phyloP scores from a whole-genome alignment of 164 flowering plant species.

The Tetracentron sinense region DNA sequence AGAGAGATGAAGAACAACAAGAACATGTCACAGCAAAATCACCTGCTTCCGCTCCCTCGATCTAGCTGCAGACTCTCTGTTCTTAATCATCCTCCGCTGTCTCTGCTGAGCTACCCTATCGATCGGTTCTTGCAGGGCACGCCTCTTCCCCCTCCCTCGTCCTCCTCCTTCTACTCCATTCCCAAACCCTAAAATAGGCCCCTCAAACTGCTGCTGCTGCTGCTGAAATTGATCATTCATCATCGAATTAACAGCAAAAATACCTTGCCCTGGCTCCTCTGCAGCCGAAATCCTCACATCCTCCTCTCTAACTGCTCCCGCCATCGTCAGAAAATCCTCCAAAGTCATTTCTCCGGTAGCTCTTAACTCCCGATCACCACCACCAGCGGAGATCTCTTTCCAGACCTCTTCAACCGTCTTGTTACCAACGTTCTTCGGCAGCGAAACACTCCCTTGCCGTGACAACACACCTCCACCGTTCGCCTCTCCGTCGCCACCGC shows the following conservation, averaged over 20 bases:
- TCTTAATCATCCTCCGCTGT: slow-evolving; percentile 79
- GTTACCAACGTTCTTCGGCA: slow-evolving; percentile 4
- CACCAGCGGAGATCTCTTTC: slow-evolving; percentile 44
- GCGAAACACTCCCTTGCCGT: neutral
- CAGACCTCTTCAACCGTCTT: slow-evolving; percentile 48
- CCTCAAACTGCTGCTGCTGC: slow-evolving; percentile 25
- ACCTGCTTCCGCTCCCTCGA: slow-evolving; percentile 83
- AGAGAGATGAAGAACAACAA: neutral
- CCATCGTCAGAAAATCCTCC: slow-evolving; percentile 65
- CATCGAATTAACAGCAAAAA: slow-evolving; percentile 32
- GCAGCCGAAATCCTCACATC: slow-evolving; percentile 32
- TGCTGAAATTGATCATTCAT: slow-evolving; percentile 22
- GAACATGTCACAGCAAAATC: neutral
- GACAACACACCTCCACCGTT: slow-evolving; percentile 6
- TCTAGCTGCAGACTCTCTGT: slow-evolving; percentile 74
- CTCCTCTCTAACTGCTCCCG: slow-evolving; percentile 41
- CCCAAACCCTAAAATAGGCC: slow-evolving; percentile 39
- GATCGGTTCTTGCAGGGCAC: slow-evolving; percentile 38
- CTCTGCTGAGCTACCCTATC: slow-evolving; percentile 71
- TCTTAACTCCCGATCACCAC: slow-evolving; percentile 6
- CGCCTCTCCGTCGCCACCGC: neutral
- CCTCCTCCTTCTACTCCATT: slow-evolving; percentile 29
- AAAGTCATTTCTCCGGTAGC: slow-evolving; percentile 53
- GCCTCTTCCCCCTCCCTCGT: slow-evolving; percentile 36
- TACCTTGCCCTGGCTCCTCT: slow-evolving; percentile 29